Evolutionary conservation across 2,329 filamentous ascomycete species (phyloP), one percentile per base, ranked within the genome.

Genomic region (Rutstroemia sydowiana): DNA sequence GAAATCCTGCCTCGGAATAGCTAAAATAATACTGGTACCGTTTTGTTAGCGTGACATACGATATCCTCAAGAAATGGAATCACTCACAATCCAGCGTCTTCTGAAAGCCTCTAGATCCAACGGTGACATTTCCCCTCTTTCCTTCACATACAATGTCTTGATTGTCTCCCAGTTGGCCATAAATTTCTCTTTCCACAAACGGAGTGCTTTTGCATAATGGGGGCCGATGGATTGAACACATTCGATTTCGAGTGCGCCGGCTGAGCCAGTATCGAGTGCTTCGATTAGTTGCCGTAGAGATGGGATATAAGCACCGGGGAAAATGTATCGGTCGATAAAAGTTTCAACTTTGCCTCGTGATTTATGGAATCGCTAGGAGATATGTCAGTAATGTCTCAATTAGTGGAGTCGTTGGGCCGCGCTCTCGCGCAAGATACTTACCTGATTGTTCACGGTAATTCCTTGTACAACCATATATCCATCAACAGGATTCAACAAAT

Each of bases 321-420:
- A 88, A 52, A 88, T 87, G 68, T 88, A 87, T 52, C 80, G 78
- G 51, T 83, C 78, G 61, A 88, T 87, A 66, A 88, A 88, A 4
- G 28, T 55, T 8, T 47, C 45, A 8, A 57, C 34, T n/a, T 49
- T 47, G 9, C 32, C 32, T 40, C 21, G 39, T 18, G 44, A 53
- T 26, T 41, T n/a, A 18, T 57, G 54, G 26, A 57, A 30, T n/a
- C 11, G 14, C 51, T 57, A 26, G 5, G 26, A 8, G 11, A 16
- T 14, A 1, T 2, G n/a, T 46, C 7, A 46, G 26, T 46, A 5
- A 2, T 18, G 7, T 42, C n/a, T n/a, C n/a, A n/a, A n/a, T n/a
- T n/a, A n/a, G n/a, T n/a, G n/a, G n/a, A n/a, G n/a, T n/a, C n/a
- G n/a, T n/a, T n/a, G n/a, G n/a, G n/a, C n/a, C n/a, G n/a, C n/a